Evolutionary conservation across 305 asterid species (phyloP).

Genomic region (Solanum hybrid): DNA sequence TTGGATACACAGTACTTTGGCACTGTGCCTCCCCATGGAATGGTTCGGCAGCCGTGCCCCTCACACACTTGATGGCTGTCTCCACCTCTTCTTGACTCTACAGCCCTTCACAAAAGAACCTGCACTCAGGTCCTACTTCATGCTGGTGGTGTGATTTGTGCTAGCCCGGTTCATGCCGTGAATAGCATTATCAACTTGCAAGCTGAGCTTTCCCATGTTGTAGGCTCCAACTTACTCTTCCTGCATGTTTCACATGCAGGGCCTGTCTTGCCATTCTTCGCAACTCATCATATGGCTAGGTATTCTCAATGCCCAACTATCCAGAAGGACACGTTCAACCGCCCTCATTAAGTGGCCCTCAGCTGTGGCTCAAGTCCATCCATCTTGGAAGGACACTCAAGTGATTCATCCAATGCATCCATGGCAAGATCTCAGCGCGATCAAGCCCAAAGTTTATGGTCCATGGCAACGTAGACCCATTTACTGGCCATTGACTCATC

Average conservation of each 20-base stretch:
- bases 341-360: neutral
- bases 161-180: neutral
- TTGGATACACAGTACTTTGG: neutral
- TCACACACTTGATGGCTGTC: neutral
- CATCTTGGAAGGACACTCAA: too few relatives aligned
- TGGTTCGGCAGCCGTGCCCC: neutral
- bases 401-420: too few relatives aligned
- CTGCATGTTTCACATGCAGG: neutral
- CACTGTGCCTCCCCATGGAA: neutral
- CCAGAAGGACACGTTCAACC: neutral
- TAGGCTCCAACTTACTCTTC: neutral
- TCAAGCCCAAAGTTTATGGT: too few relatives aligned
- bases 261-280: neutral
- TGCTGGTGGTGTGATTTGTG: neutral
- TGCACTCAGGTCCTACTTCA: neutral
- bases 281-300: neutral
- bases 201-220: neutral
- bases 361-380: neutral
- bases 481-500: neutral
- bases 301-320: neutral
- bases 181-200: neutral
- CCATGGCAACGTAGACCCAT: neutral
- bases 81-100: neutral
- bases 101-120: neutral
- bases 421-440: too few relatives aligned